These are phyloP conservation scores for Cetraspora pellucida DNA, from an alignment of 192 early-diverging fungal species.

Conservation along the genomic window DNA sequence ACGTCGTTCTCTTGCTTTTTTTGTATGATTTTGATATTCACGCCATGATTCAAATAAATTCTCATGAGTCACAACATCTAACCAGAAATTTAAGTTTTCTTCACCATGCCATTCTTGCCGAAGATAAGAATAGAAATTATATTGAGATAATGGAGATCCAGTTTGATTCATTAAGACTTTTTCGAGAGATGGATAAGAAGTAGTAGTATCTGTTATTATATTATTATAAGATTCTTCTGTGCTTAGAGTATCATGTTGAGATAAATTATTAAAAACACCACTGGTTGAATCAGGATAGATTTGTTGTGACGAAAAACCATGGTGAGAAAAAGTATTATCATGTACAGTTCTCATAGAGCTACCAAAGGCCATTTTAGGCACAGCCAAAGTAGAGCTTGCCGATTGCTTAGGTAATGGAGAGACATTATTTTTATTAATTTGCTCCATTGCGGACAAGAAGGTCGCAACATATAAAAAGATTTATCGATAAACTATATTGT, in stretches of 20 bases:
- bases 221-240: background rate
- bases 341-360: background rate
- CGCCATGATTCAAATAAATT: conserved; percentile 41
- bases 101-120: conserved; percentile 39
- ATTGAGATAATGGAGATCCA: conserved; percentile 40
- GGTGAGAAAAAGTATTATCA: background rate
- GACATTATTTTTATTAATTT: too few relatives aligned
- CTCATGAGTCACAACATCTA: conserved; percentile 49
- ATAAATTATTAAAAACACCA: background rate
- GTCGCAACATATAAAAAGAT: background rate
- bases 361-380: background rate
- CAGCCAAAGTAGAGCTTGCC: too few relatives aligned
- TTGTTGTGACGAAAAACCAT: background rate
- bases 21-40: conserved; percentile 25
- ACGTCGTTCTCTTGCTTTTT: conserved; percentile 18
- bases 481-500: background rate
- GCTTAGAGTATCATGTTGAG: background rate
- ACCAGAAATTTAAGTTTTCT: conserved; percentile 47
- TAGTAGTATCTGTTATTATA: background rate
- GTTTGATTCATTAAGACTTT: conserved; percentile 29
- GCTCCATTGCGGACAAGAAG: background rate
- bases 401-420: too few relatives aligned
- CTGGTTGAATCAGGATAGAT: background rate
- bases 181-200: conserved; percentile 14
- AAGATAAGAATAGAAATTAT: conserved; percentile 45